Evolutionary conservation across 495 filamentous ascomycete species (phyloP), one percentile per base, ranked within the genome.

Genomic region (Aspergillus asperescens): DNA sequence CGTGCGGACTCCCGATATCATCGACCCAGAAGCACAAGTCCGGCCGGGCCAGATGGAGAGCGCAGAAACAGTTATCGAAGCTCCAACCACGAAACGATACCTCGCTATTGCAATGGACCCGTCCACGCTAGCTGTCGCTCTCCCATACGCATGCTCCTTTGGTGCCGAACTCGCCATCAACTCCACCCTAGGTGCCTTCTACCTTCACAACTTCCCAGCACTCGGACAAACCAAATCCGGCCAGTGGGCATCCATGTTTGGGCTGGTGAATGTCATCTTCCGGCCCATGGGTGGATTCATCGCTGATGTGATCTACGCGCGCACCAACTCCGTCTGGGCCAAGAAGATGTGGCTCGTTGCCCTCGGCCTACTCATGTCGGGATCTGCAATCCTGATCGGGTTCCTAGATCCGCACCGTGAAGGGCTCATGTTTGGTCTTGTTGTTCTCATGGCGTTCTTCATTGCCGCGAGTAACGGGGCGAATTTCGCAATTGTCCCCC

Each of bases 191-290:
- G 83, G 85, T 40, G 67, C 83, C 1, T 95, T 90, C 78, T 95
- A 94, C 70, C 61, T 77, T 32, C 74, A 82, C 52, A 87, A 90
- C 65, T 94, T 94, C 75, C 82, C 84, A 1, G 32, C 60, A 6
- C 82, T 95, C 27, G 79, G 79, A 3, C 88, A 91, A 66, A 91
- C 88, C 12, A 67, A 76, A 23, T 81, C 86, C 6, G 81, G 87
- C 1, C 78, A 81, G 54, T 94, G 86, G 84, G 87, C 89, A 0
- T 87, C 90, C 48, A 92, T 94, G 83, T 96, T 94, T 62, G 90
- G 90, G 8, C 83, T 96, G 40, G 72, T 96, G 23, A 95, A 96
- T 67, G 73, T 92, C 28, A 65, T 86, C 49, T 87, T 80, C 51
- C 78, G 90, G 1, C 90, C 90, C 0, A 58, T 81, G 0, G 90